Base-by-base conservation (phyloP, 371 early-diverging fungal genomes). In the Saksenaea vasiformis region DNA sequence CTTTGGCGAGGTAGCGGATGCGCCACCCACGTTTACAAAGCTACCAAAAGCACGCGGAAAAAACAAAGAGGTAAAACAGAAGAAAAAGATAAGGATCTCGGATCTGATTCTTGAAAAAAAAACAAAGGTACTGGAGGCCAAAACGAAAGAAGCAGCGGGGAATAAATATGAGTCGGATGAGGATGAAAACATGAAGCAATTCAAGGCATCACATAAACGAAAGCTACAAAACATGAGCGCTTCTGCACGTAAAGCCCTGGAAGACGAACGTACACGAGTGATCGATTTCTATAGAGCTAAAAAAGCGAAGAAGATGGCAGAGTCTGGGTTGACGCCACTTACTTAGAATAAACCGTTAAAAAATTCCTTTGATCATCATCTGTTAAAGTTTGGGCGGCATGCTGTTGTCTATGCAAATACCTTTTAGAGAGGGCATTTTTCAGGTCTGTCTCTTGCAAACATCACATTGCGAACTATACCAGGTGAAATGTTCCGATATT, bases 1-100 rank as follows among this genome's bases (percentile, higher is more conserved):
- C 58, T 85, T 85, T 71, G 86, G 86, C 37, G 86, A 85, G 64
- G 83, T 85, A 3, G 86, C 72, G 5, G 73, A 84, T 68, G 84
- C 84, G 27, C 86, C 86, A 51, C 86, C 86, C 31, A 68, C 65
- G 2, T 65, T 85, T 17, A 82, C 67, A 13, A 73, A 72, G 47
- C 54, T 82, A 26, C 84, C 82, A n/a, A 85, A 84, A 44, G 82
- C 78, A 31, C 76, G 79, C 26, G 80, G 78, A 17, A 67, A 63
- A 36, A 72, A 64, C 44, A 78, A 78, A 61, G 62, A 76, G 69
- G 78, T 74, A 72, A 54, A 22, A 39, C 13, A 17, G 22, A 26
- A 0, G 2, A 64, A 31, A n/a, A 60, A 19, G 10, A 17, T n/a
- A 26, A 11, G 41, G 51, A 62, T 5, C 5, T 27, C 10, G 4